These are phyloP conservation scores for Carpinus viminea DNA, from an alignment of 306 rosid species.

Conservation along the genomic window DNA sequence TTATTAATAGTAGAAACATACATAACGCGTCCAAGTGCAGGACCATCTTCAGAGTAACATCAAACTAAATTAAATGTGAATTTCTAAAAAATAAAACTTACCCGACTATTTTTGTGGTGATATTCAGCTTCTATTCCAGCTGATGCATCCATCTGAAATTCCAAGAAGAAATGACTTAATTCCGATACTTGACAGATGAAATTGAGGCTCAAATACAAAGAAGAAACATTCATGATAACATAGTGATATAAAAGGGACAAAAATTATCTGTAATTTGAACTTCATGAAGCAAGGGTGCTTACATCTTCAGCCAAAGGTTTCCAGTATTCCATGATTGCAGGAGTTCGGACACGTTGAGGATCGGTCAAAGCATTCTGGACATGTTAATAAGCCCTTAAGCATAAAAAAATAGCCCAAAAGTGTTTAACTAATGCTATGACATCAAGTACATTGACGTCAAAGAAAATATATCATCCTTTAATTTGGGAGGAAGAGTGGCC, in stretches of 20 bases:
- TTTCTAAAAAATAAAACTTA: constrained; percentile 34
- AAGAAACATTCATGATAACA: constrained; percentile 15
- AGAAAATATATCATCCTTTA: background rate
- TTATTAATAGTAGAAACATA: background rate
- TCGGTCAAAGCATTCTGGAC: constrained; percentile 82
- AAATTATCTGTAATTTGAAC: constrained; percentile 3
- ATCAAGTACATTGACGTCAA: background rate
- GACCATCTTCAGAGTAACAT: background rate
- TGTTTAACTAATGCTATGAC: constrained; percentile 12
- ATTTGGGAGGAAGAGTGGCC: background rate
- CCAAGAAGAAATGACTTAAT: constrained; percentile 21
- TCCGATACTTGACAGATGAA: constrained; percentile 11
- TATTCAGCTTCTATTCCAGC: constrained; percentile 96
- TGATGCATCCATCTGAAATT: constrained; percentile 77
- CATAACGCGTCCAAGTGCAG: background rate
- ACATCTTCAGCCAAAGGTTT: constrained; percentile 96
- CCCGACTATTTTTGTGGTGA: constrained; percentile 84
- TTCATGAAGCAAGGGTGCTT: constrained; percentile 42
- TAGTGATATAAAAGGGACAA: constrained; percentile 13
- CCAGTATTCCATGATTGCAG: constrained; percentile 89
- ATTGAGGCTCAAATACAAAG: background rate
- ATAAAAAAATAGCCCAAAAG: constrained; percentile 14
- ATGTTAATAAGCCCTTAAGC: constrained; percentile 24
- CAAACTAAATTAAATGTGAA: background rate
- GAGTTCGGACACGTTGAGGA: constrained; percentile 93